Conservation (phyloP, 2,329 filamentous ascomycete genomes). For the Fusarium neocosmosporiellum region DNA sequence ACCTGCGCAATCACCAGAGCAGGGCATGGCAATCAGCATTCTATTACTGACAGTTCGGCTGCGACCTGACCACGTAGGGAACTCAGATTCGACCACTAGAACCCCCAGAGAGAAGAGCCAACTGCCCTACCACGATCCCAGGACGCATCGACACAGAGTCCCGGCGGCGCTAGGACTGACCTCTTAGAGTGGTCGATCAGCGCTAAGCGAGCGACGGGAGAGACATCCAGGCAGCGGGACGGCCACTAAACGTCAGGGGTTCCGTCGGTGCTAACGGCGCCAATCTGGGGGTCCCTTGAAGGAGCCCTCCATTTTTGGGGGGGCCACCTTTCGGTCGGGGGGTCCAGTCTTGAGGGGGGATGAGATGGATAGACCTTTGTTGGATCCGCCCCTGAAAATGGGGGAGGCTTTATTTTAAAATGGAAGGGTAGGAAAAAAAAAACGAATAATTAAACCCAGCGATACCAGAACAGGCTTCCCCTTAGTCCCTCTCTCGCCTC, state of each 20-base stretch:
- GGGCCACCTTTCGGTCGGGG: constrained; percentile 2
- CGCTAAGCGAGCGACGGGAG: constrained; percentile 43
- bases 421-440: constrained; percentile 34
- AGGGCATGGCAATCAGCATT: not conserved
- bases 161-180: constrained; percentile 36
- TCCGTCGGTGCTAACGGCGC: constrained; percentile 42
- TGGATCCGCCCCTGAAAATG: constrained; percentile 45
- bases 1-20: not conserved
- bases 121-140: constrained; percentile 16
- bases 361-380: constrained; percentile 26
- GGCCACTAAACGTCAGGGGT: constrained; percentile 42
- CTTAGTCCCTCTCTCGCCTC: constrained; percentile 34
- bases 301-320: constrained; percentile 12
- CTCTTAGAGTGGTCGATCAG: constrained; percentile 43
- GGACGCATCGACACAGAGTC: constrained; percentile 21
- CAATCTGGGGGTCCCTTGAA: constrained; percentile 45
- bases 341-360: not conserved
- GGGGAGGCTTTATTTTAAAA: constrained; percentile 44
- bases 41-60: not conserved
- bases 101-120: not conserved
- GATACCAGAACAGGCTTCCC: constrained; percentile 35
- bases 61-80: not conserved
- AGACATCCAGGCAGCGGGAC: constrained; percentile 40
- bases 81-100: constrained; percentile 13
- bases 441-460: constrained; percentile 45